phyloP scores from a whole-genome alignment of 2,329 filamentous ascomycete genomes.

The Dothidotthia symphoricarpi region DNA sequence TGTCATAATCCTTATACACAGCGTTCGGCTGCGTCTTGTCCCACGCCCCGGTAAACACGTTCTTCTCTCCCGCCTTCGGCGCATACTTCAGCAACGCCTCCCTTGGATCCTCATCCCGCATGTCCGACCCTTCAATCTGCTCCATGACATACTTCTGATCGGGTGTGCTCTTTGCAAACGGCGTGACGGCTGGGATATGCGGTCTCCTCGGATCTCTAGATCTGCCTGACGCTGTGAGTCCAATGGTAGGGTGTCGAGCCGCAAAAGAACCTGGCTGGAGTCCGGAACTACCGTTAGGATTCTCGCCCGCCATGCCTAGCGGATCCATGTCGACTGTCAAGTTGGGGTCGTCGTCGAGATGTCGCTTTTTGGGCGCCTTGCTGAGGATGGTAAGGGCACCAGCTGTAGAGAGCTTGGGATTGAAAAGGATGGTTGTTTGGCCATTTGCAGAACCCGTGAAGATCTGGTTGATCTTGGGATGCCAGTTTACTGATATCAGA shows the following conservation, averaged over 20 bases:
- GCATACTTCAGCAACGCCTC: conserved; percentile 95
- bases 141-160: conserved; percentile 86
- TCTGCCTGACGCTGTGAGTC: conserved; percentile 74
- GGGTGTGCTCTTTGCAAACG: conserved; percentile 85
- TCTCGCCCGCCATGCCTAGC: conserved; percentile 78
- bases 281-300: conserved; percentile 54
- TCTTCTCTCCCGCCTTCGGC: conserved; percentile 87
- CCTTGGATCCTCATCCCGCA: conserved; percentile 94
- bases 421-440: conserved; percentile 87
- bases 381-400: conserved; percentile 90
- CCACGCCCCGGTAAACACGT: conserved; percentile 93
- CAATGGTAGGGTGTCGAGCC: conserved; percentile 65
- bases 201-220: conserved; percentile 78
- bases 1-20: conserved; percentile 85
- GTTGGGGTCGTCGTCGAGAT: conserved; percentile 88
- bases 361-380: conserved; percentile 87
- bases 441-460: conserved; percentile 89
- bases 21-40: conserved; percentile 87
- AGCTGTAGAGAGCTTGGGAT: conserved; percentile 73
- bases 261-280: conserved; percentile 48
- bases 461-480: conserved; percentile 93
- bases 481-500: conserved; percentile 85
- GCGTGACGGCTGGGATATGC: conserved; percentile 79
- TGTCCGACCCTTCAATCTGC: conserved; percentile 83
- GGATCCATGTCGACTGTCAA: conserved; percentile 73